phyloP scores from a whole-genome alignment of 1,284 basidiomycete genomes.

The Amylostereum areolatum region DNA sequence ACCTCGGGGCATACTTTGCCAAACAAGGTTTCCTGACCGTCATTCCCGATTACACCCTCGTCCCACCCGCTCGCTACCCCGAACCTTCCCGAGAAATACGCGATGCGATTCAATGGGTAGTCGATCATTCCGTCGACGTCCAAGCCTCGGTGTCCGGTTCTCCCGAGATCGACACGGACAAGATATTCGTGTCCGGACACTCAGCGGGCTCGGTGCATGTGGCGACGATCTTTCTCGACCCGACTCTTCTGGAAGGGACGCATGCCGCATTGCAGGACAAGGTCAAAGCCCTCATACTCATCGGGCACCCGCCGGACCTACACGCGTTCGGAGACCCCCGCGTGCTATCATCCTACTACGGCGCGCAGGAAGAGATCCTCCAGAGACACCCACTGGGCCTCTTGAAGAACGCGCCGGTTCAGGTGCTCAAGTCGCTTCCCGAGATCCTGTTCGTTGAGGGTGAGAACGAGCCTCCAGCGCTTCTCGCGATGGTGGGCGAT shows the following conservation, averaged over 20 bases:
- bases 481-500: slow-evolving; percentile 26
- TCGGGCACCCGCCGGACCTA: background rate
- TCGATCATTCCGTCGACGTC: background rate
- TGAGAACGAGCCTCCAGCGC: slow-evolving; percentile 44
- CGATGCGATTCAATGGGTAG: slow-evolving; percentile 8
- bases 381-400: slow-evolving; percentile 35
- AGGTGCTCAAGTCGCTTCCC: slow-evolving; percentile 34
- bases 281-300: background rate
- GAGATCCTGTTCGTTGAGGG: slow-evolving; percentile 39
- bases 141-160: slow-evolving; percentile 1
- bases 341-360: slow-evolving; percentile 9
- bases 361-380: slow-evolving; percentile 15
- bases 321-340: slow-evolving; percentile 8
- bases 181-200: slow-evolving; percentile 5
- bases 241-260: background rate
- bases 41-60: slow-evolving; percentile 13
- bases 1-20: slow-evolving; percentile 12
- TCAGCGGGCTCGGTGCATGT: slow-evolving; percentile 10
- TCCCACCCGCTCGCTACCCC: slow-evolving; percentile 5
- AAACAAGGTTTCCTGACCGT: slow-evolving; percentile 8
- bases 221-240: background rate
- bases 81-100: slow-evolving; percentile 5
- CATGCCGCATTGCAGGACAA: background rate
- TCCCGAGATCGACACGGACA: background rate
- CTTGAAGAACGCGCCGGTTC: slow-evolving; percentile 27